Conservation (phyloP, 306 rosid species). For the Rosa chinensis region DNA sequence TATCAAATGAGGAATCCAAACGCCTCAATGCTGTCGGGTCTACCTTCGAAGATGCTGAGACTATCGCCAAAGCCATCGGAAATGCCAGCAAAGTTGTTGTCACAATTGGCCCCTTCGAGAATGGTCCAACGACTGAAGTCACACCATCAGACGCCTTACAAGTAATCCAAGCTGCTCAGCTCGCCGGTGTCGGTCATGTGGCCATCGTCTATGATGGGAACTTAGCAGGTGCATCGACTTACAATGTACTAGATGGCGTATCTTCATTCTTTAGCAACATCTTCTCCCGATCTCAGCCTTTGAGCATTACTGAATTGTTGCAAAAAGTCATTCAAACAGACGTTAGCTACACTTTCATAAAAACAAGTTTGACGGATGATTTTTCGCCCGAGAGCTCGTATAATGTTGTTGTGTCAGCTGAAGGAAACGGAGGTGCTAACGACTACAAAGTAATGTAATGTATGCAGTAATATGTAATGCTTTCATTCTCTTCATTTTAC, state of each 20-base stretch:
- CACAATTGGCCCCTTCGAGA: constrained; percentile 74
- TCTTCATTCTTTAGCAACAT: constrained; percentile 77
- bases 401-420: constrained; percentile 75
- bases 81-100: constrained; percentile 94
- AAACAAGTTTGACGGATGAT: constrained; percentile 76
- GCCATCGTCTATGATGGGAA: constrained; percentile 67
- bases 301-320: constrained; percentile 62
- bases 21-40: constrained; percentile 87
- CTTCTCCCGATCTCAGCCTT: constrained; percentile 60
- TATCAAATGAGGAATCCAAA: constrained; percentile 83
- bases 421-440: constrained; percentile 60
- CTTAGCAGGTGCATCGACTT: constrained; percentile 41
- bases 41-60: constrained; percentile 58
- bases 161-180: constrained; percentile 80
- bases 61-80: constrained; percentile 94
- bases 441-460: constrained; percentile 99
- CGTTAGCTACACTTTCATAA: constrained; percentile 76
- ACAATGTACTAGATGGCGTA: constrained; percentile 90
- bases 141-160: constrained; percentile 66
- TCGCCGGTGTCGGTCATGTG: constrained; percentile 88
- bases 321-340: constrained; percentile 72
- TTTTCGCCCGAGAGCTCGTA: constrained; percentile 69
- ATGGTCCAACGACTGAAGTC: constrained; percentile 72
- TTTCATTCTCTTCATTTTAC: constrained; percentile 6
- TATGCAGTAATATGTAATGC: constrained; percentile 57